These are phyloP conservation scores for Clarireedia paspali DNA, from an alignment of 2,329 filamentous ascomycete species.

Conservation along the genomic window DNA sequence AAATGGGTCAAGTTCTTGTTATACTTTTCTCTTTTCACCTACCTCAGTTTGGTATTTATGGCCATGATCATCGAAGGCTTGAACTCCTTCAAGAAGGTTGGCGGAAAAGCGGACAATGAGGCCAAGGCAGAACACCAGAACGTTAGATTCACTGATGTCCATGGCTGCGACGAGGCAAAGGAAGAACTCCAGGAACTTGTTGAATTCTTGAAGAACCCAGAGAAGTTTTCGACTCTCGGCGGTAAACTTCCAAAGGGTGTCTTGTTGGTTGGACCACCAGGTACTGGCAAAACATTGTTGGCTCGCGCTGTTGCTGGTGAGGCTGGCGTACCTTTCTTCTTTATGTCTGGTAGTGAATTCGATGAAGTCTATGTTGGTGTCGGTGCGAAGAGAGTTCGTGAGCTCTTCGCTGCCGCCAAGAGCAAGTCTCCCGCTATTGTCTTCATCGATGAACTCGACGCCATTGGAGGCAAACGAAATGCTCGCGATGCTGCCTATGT, in stretches of 20 bases:
- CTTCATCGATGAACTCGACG: conserved; percentile 91
- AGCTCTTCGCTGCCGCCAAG: conserved; percentile 79
- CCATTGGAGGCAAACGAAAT: conserved; percentile 89
- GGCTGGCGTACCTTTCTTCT: conserved; percentile 97
- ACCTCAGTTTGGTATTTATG: conserved; percentile 70
- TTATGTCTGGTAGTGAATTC: conserved; percentile 99
- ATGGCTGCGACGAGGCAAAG: conserved; percentile 96
- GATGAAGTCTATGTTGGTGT: conserved; percentile 98
- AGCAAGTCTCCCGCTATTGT: conserved; percentile 85
- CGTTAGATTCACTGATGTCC: conserved; percentile 85
- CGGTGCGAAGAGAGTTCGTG: conserved; percentile 89
- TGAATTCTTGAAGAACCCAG: conserved; percentile 89
- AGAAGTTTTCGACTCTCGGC: conserved; percentile 87
- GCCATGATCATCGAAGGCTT: conserved; percentile 78
- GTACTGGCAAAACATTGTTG: conserved; percentile 94
- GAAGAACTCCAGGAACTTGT: conserved; percentile 96
- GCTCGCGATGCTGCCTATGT: conserved; percentile 89
- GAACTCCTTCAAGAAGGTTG: conserved; percentile 71
- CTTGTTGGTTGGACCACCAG: conserved; percentile 86
- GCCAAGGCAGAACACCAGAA: conserved; percentile 90
- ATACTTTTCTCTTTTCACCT: conserved; percentile 70
- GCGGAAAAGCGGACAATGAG: conserved; percentile 64
- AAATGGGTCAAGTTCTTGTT: conserved; percentile 86
- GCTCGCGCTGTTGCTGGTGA: conserved; percentile 94
- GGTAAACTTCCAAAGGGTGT: conserved; percentile 97